A percentile compares a stretch with the other conserved stretches of the same genome.
Evolutionary conservation across 345 rosid species (phyloP).

Genomic region (Ceriops zippeliana): DNA sequence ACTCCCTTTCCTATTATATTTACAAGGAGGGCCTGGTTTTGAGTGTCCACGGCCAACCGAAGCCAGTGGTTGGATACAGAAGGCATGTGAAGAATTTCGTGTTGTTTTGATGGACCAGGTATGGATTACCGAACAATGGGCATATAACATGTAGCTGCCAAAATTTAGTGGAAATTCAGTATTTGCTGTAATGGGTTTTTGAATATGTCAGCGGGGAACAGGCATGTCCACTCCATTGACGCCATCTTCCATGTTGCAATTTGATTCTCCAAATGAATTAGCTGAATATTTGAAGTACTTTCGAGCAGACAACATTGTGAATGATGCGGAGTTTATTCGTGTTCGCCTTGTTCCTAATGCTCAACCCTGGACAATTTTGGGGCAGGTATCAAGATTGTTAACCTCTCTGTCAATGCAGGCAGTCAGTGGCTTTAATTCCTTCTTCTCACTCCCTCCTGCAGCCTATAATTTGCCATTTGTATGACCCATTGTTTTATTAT

Average conservation of each 20-base stretch:
- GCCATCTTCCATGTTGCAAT: conserved; percentile 75
- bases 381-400: conserved; percentile 55
- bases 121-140: conserved; percentile 17
- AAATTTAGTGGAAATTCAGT: background rate
- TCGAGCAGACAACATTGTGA: conserved; percentile 84
- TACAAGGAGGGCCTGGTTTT: conserved; percentile 97
- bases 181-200: background rate
- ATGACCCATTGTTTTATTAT: too few relatives aligned
- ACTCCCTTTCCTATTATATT: conserved; percentile 67
- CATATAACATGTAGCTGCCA: background rate
- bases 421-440: too few relatives aligned
- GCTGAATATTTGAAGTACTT: conserved; percentile 68
- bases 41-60: conserved; percentile 87
- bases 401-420: background rate
- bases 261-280: conserved; percentile 54
- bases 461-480: too few relatives aligned
- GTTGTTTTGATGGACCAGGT: conserved; percentile 92
- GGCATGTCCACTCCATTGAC: conserved; percentile 85
- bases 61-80: conserved; percentile 74
- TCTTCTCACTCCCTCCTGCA: too few relatives aligned
- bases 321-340: conserved; percentile 85
- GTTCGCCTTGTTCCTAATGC: conserved; percentile 72
- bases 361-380: conserved; percentile 77
- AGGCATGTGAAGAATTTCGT: conserved; percentile 86
- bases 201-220: conserved; percentile 77